Evolutionary conservation across 2,329 filamentous ascomycete species (phyloP).

Genomic region (Tympanopsis confertula): DNA sequence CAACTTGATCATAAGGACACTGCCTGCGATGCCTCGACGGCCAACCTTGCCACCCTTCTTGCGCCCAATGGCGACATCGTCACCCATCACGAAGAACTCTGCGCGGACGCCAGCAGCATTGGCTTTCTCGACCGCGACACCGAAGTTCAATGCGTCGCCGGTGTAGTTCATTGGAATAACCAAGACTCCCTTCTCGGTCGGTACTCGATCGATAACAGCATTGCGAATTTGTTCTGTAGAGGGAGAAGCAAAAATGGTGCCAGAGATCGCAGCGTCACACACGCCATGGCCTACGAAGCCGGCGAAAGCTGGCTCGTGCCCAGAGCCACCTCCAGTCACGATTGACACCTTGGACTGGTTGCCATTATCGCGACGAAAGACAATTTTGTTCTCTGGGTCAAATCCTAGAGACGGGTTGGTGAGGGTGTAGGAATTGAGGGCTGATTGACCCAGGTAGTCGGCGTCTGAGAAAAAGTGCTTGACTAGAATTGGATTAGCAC

Average conservation of each 20-base stretch:
- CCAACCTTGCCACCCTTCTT: conserved; percentile 53
- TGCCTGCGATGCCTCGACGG: conserved; percentile 54
- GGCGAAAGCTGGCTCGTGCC: conserved; percentile 53
- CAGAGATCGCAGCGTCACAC: conserved; percentile 49
- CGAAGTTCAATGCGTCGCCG: conserved; percentile 51
- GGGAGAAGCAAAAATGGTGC: conserved; percentile 56
- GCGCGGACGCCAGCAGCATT: conserved; percentile 47
- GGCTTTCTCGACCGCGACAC: conserved; percentile 56
- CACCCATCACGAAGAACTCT: conserved; percentile 54
- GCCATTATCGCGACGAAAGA: conserved; percentile 5
- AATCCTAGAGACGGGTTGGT: conserved; percentile 14
- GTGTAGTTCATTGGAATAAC: conserved; percentile 61
- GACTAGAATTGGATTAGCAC: no score
- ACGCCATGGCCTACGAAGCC: conserved; percentile 54
- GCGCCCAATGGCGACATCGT: conserved; percentile 54
- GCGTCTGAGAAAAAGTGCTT: conserved; percentile 10
- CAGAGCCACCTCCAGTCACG: conserved; percentile 51
- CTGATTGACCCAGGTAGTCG: conserved; percentile 9
- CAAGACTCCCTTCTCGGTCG: conserved; percentile 43
- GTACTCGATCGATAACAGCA: conserved; percentile 42
- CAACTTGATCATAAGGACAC: conserved; percentile 54
- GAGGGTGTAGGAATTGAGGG: conserved; percentile 12
- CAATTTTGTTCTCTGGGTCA: conserved; percentile 13
- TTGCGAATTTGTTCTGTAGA: conserved; percentile 48
- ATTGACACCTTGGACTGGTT: conserved; percentile 35